These are phyloP conservation scores for Aaosphaeria pasadenensis DNA, from an alignment of 2,329 filamentous ascomycete species.

Conservation along the genomic window DNA sequence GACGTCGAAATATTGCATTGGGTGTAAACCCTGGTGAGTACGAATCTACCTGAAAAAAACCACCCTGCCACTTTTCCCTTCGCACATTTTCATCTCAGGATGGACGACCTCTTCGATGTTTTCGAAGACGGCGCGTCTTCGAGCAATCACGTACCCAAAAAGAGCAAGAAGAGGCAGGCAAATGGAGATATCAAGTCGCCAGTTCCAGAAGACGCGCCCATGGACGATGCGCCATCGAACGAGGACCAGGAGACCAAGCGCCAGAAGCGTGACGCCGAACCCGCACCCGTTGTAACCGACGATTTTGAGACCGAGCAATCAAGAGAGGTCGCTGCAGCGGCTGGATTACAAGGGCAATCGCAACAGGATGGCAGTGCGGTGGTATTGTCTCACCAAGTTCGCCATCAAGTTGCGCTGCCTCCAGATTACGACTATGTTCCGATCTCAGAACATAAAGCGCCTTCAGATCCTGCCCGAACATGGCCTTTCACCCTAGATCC, in stretches of 20 bases:
- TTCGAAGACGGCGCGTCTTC: constrained; percentile 38
- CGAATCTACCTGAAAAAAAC: no score
- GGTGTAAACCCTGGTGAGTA: no score
- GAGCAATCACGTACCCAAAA: constrained; percentile 35
- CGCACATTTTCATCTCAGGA: constrained; percentile 6
- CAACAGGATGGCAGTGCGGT: constrained; percentile 67
- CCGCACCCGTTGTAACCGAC: constrained; percentile 83
- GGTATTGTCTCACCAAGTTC: constrained; percentile 92
- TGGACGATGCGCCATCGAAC: constrained; percentile 43
- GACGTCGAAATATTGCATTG: no score
- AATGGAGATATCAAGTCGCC: constrained; percentile 70
- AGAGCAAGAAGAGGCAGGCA: constrained; percentile 81
- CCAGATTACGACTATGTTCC: constrained; percentile 93
- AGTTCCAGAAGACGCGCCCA: constrained; percentile 40
- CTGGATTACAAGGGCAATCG: constrained; percentile 61
- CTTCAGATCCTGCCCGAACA: constrained; percentile 75
- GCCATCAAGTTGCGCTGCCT: constrained; percentile 93
- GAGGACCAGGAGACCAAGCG: constrained; percentile 54
- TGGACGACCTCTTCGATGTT: constrained; percentile 46
- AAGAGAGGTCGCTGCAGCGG: constrained; percentile 78
- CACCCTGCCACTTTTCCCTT: no score
- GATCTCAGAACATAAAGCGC: constrained; percentile 92
- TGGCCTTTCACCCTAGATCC: constrained; percentile 94
- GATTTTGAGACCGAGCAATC: constrained; percentile 94
- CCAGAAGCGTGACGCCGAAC: constrained; percentile 61